Percentiles rank a stretch among this genome's conserved stretches.
These are phyloP conservation scores for Sugiyamaella floridensis DNA, from an alignment of 805 yeast genomes.

Conservation along the genomic window DNA sequence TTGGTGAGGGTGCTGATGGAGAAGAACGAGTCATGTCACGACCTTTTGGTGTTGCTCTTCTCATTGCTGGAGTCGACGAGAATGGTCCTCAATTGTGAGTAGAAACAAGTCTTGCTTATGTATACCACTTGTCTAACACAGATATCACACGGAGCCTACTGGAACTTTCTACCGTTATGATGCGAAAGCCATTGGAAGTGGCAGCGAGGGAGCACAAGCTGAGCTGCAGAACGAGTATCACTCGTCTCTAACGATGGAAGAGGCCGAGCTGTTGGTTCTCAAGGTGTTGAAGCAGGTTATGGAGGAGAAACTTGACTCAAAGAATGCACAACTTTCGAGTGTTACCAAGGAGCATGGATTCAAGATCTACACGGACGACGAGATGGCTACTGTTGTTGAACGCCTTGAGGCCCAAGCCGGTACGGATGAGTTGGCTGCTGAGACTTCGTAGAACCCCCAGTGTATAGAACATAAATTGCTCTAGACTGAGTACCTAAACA, in stretches of 20 bases:
- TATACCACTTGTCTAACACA: background rate
- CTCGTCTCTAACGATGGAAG: conserved; percentile 73
- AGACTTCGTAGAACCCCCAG: background rate
- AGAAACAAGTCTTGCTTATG: background rate
- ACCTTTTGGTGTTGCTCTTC: conserved; percentile 96
- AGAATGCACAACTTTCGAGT: conserved; percentile 90
- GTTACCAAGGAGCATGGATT: conserved; percentile 85
- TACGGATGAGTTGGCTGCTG: conserved; percentile 2
- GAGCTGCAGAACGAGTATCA: conserved; percentile 96
- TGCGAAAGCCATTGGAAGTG: conserved; percentile 98
- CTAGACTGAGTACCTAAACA: background rate
- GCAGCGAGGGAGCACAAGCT: conserved; percentile 98
- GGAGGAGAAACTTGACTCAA: conserved; percentile 96
- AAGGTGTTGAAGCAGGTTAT: conserved; percentile 93
- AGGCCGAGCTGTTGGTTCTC: conserved; percentile 84
- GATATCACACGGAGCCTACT: conserved; percentile 93
- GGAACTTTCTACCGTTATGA: conserved; percentile 97
- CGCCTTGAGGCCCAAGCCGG: conserved; percentile 49
- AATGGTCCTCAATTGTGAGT: conserved; percentile 78
- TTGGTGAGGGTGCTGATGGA: conserved; percentile 96
- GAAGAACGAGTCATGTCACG: conserved; percentile 94
- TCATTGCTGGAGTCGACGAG: conserved; percentile 93
- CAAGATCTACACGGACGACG: conserved; percentile 72
- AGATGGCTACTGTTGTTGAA: conserved; percentile 75
- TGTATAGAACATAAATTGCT: background rate